Evolutionary conservation across 106 monocot genomes (phyloP).

Genomic region (Cymbidium sinense): DNA sequence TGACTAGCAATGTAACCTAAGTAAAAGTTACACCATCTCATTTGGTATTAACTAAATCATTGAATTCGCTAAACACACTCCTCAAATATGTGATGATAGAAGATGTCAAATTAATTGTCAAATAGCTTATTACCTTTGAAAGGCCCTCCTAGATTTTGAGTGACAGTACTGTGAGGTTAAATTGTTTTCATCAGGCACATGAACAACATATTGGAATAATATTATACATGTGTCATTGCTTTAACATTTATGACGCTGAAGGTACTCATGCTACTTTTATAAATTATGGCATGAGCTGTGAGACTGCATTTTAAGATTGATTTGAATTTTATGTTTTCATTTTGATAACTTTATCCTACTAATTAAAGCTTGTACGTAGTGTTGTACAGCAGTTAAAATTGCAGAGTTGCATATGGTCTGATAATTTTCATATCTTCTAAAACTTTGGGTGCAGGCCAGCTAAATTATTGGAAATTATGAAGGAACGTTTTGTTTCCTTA

Average conservation of each 20-base stretch:
- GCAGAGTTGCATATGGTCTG: neutral
- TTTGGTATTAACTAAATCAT: neutral
- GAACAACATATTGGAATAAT: neutral
- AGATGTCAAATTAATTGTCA: neutral
- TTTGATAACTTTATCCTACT: neutral
- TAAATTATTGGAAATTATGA: slow-evolving; percentile 69
- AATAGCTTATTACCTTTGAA: neutral
- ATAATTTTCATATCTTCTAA: neutral
- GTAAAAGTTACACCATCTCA: too few species aligned
- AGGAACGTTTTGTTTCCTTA: slow-evolving; percentile 55
- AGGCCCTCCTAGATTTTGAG: neutral
- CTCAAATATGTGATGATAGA: neutral
- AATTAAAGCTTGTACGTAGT: neutral
- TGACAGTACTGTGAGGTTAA: neutral
- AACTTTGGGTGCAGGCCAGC: slow-evolving; percentile 49
- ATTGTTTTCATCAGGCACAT: neutral
- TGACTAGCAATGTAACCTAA: too few species aligned
- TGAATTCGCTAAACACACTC: neutral
- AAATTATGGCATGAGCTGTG: too few species aligned
- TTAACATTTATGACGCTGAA: neutral
- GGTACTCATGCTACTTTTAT: neutral
- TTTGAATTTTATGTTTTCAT: neutral
- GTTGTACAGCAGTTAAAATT: neutral
- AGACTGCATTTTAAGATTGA: neutral
- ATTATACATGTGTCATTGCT: slow-evolving; percentile 1